These are phyloP conservation scores for Creolimax fragrantissima DNA, from an alignment of 78 protist genomes.

Conservation along the genomic window DNA sequence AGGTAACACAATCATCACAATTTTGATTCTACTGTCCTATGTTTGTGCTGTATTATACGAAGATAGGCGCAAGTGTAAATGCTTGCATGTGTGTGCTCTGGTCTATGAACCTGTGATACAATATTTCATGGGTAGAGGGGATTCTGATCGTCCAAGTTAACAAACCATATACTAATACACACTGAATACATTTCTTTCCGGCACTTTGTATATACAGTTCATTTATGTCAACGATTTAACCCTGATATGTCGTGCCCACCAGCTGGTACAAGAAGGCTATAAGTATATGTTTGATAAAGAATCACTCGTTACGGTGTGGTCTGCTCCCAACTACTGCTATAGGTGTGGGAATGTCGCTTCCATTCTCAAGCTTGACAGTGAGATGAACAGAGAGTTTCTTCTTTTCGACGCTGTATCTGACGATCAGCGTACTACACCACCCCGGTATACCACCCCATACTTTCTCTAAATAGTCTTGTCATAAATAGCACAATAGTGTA, in stretches of 20 bases:
- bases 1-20: too few relatives aligned
- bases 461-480: constrained; percentile 33
- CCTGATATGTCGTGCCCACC: constrained; percentile 88
- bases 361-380: constrained; percentile 69
- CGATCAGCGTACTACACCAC: constrained; percentile 15
- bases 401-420: constrained; percentile 76
- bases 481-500: too few relatives aligned
- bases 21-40: too few relatives aligned
- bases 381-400: constrained; percentile 50
- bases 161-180: too few relatives aligned
- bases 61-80: background rate
- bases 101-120: background rate
- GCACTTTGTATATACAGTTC: too few relatives aligned
- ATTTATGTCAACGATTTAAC: constrained; percentile 62
- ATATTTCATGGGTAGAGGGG: too few relatives aligned
- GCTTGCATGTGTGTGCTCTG: background rate
- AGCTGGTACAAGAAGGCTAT: constrained; percentile 93
- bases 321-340: constrained; percentile 98
- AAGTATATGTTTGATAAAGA: constrained; percentile 78
- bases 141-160: too few relatives aligned
- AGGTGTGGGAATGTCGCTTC: constrained; percentile 92
- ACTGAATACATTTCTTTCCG: too few relatives aligned
- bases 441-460: constrained; percentile 29
- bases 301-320: constrained; percentile 92
- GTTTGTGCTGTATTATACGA: too few relatives aligned